Evolutionary conservation across 208 protist species (phyloP).

Genomic region (Leishmania mexicana): DNA sequence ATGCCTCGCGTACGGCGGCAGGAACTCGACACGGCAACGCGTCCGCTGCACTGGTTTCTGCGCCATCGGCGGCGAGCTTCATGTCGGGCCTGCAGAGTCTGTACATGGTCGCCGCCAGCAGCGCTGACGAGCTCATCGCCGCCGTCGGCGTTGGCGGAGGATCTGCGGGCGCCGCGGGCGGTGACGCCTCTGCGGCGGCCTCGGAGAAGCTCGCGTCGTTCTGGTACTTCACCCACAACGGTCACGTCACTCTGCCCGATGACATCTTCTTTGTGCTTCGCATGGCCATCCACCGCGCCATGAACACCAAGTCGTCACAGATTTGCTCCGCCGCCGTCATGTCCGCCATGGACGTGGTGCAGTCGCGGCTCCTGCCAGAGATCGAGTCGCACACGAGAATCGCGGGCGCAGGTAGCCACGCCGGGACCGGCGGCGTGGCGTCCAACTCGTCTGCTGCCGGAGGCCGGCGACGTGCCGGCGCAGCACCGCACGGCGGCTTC

Average conservation of each 20-base stretch:
- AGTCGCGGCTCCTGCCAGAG: slow-evolving; percentile 51
- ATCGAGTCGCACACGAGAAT: slow-evolving; percentile 40
- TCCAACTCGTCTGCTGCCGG: slow-evolving; percentile 3
- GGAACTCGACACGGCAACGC: neutral
- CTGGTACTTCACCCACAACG: slow-evolving; percentile 42
- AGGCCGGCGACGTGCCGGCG: slow-evolving; percentile 1
- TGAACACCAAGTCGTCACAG: slow-evolving; percentile 82
- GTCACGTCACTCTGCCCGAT: slow-evolving; percentile 64
- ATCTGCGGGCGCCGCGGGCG: neutral
- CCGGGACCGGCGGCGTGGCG: slow-evolving; percentile 6
- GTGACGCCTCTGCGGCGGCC: slow-evolving; percentile 5
- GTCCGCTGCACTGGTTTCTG: neutral
- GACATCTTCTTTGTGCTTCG: slow-evolving; percentile 89
- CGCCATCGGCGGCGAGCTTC: slow-evolving; percentile 42
- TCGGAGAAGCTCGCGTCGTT: slow-evolving; percentile 24
- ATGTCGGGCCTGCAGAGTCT: slow-evolving; percentile 66
- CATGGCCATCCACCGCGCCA: slow-evolving; percentile 73
- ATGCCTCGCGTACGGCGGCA: neutral
- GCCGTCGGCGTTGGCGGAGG: slow-evolving; percentile 15
- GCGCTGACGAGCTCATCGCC: slow-evolving; percentile 33
- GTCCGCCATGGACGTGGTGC: slow-evolving; percentile 60
- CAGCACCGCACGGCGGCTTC: slow-evolving; percentile 23
- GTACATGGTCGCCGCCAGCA: slow-evolving; percentile 56
- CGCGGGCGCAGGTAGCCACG: neutral
- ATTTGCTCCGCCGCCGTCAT: slow-evolving; percentile 84